These are phyloP conservation scores for Theobroma cacao DNA, from an alignment of 345 rosid species.

Conservation along the genomic window DNA sequence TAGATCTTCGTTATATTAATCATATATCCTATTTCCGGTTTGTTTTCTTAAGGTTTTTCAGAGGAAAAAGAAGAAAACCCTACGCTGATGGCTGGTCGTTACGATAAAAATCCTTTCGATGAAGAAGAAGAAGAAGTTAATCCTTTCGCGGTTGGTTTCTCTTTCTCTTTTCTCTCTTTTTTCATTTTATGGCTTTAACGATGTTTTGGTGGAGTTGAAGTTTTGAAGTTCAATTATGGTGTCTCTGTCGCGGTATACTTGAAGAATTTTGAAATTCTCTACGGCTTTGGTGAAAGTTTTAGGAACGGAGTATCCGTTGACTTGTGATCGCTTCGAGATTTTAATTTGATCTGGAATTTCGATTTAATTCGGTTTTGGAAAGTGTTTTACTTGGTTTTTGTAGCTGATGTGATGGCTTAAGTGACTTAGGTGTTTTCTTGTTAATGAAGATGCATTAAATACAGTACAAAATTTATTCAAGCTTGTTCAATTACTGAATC, in stretches of 20 bases:
- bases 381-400: not conserved
- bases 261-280: not conserved
- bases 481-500: not conserved
- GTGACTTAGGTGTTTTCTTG: not conserved
- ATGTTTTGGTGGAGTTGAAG: not conserved
- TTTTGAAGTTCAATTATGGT: constrained; percentile 11
- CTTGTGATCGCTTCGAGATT: not conserved
- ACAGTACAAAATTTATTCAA: not conserved
- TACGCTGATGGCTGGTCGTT: constrained; percentile 68
- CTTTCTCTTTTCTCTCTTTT: not conserved
- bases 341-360: not conserved
- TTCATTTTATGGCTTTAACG: not conserved
- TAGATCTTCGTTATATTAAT: not conserved
- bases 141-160: constrained; percentile 80
- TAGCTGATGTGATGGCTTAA: not conserved
- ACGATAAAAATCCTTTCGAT: constrained; percentile 82
- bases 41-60: not conserved
- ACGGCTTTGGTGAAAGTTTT: not conserved
- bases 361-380: not conserved
- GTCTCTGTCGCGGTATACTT: not conserved
- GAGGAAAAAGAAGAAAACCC: not conserved
- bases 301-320: not conserved
- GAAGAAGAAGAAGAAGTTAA: constrained; percentile 86
- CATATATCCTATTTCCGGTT: not conserved
- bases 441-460: not conserved